Evolutionary conservation across 2,329 filamentous ascomycete species (phyloP), one percentile per base, ranked within the genome.

Genomic region (Phialophora verrucosa): DNA sequence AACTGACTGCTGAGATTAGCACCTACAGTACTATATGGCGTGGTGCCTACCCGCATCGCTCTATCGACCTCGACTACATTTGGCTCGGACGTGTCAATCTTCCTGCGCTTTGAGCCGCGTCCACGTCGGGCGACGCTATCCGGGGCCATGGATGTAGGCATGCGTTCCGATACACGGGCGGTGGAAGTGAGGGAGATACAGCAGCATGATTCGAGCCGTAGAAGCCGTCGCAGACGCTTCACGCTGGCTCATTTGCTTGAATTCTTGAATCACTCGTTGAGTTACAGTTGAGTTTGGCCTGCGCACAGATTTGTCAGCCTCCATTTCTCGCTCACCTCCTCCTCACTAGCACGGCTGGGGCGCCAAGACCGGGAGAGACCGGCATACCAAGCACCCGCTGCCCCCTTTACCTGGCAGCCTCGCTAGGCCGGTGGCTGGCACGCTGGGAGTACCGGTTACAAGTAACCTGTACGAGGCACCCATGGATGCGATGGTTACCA

Each of bases 71-170:
- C 38, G 29, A 38, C 29, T 47, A 44, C 17, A 25, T 8, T n/a
- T n/a, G 25, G 49, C 4, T 59, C 25, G 35, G 56, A 25, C 20
- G 56, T 27, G 17, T 60, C 44, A 27, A 59, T 14, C 29, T 60
- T 60, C 20, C 58, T 60, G 58, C 58, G 58, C 58, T 60, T 60
- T 17, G 58, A 29, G 25, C 23, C n/a, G 58, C 47, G 58, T n/a
- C 29, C 42, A 31, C 58, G 58, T 60, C 44, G 50, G 11, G 42
- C 25, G 42, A 23, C 32, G 17, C 58, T 50, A 20, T 32, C 58
- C 8, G 27, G 42, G 38, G 25, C 12, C 60, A 62, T 56, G 51
- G 27, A 4, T 29, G 50, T 47, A 29, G 5, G 23, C 60, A n/a
- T 56, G 2, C 14, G 42, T n/a, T 17, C 14, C 35, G 14, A 20